A percentile compares a stretch with the other conserved stretches of the same genome.
Evolutionary conservation across 306 rosid species (phyloP).

Genomic region (Citrullus mucosospermus): DNA sequence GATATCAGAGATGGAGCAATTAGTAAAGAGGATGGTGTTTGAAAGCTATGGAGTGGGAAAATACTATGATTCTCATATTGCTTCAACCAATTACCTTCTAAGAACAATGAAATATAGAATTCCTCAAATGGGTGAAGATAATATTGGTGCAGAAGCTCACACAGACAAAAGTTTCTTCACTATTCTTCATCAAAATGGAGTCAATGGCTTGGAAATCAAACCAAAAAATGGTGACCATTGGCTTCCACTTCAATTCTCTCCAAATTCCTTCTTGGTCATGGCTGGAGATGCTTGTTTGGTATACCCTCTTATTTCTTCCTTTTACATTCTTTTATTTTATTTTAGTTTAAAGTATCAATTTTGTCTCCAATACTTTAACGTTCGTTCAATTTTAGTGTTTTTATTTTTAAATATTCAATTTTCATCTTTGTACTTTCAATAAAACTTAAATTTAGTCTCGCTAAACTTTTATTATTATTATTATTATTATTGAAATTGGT

Average conservation of each 20-base stretch:
- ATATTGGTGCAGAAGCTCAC: conserved; percentile 1
- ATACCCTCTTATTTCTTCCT: neutral
- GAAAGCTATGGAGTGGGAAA: conserved; percentile 20
- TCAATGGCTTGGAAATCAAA: conserved; percentile 16
- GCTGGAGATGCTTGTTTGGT: conserved; percentile 22
- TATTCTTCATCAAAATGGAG: conserved; percentile 14
- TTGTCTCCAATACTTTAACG: too few species aligned
- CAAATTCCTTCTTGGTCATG: conserved; percentile 15
- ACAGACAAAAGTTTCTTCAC: conserved; percentile 18
- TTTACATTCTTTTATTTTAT: neutral
- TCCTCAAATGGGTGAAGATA: conserved; percentile 2
- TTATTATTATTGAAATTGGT: too few species aligned
- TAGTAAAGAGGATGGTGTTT: conserved; percentile 16
- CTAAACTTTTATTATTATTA: too few species aligned
- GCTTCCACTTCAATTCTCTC: conserved; percentile 11
- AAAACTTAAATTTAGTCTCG: too few species aligned
- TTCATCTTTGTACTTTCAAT: too few species aligned
- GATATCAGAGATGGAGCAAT: conserved; percentile 12
- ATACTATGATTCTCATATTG: conserved; percentile 12
- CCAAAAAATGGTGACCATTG: conserved; percentile 7
- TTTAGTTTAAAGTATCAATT: too few species aligned
- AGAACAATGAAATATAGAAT: conserved; percentile 10
- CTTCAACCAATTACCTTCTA: conserved; percentile 5
- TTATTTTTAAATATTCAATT: too few species aligned
- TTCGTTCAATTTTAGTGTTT: too few species aligned